These are phyloP conservation scores for Tulasnella sp. DNA, from an alignment of 768 basidiomycete species.

Conservation along the genomic window DNA sequence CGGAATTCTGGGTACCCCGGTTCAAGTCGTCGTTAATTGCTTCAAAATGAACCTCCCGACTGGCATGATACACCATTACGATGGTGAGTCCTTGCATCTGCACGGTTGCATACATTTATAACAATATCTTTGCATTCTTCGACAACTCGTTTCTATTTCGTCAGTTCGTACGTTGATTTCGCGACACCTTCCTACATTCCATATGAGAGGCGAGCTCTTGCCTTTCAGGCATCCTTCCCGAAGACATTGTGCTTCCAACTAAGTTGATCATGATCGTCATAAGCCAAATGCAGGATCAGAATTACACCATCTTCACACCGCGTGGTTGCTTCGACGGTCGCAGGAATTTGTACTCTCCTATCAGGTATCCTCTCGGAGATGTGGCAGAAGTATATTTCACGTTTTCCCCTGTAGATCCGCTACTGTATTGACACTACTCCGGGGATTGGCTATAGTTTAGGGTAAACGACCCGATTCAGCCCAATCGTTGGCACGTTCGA, in stretches of 20 bases:
- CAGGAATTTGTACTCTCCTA: slow-evolving; percentile 21
- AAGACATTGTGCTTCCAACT: slow-evolving; percentile 68
- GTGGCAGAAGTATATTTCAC: slow-evolving; percentile 48
- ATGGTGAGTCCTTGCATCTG: background rate
- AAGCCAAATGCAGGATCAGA: background rate
- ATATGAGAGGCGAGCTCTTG: background rate
- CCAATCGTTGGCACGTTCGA: slow-evolving; percentile 53
- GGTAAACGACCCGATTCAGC: slow-evolving; percentile 57
- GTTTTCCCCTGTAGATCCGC: too few relatives aligned
- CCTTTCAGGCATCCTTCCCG: background rate
- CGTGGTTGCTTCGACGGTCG: slow-evolving; percentile 7
- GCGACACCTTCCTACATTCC: background rate
- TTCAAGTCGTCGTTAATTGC: background rate
- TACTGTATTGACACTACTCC: background rate
- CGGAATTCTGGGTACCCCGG: slow-evolving; percentile 5
- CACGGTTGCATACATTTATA: background rate
- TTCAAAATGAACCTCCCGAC: background rate
- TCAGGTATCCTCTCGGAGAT: slow-evolving; percentile 37
- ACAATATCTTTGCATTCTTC: background rate
- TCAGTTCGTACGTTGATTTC: background rate
- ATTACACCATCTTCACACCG: background rate
- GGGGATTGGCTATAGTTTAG: slow-evolving; percentile 20
- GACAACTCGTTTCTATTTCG: background rate
- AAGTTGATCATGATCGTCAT: slow-evolving; percentile 59
- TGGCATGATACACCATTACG: background rate